These are phyloP conservation scores for Suhomyces choctaworum DNA, from an alignment of 1,139 yeast species.

Conservation along the genomic window DNA sequence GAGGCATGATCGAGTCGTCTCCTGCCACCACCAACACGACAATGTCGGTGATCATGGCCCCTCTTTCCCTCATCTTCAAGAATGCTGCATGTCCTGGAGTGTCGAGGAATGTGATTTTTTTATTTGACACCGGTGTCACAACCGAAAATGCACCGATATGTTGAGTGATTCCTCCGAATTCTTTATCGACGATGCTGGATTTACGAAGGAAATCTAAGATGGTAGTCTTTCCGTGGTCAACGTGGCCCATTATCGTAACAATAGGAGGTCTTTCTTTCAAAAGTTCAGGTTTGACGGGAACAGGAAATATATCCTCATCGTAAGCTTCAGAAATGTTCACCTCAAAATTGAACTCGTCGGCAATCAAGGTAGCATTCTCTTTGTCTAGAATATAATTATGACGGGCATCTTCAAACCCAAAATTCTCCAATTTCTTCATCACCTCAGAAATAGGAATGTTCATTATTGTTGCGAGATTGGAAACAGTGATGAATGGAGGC, in stretches of 20 bases:
- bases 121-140: constrained; percentile 68
- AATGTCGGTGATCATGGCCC: constrained; percentile 92
- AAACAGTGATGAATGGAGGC: constrained; percentile 73
- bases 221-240: constrained; percentile 97
- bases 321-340: constrained; percentile 59
- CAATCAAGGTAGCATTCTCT: constrained; percentile 82
- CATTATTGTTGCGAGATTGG: constrained; percentile 73
- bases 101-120: constrained; percentile 83
- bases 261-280: constrained; percentile 83
- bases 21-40: constrained; percentile 95
- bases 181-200: constrained; percentile 78
- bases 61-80: constrained; percentile 93
- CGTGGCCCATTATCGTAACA: constrained; percentile 98
- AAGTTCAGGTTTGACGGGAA: constrained; percentile 35
- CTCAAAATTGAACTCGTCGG: constrained; percentile 84
- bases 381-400: constrained; percentile 80
- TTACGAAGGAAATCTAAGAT: constrained; percentile 83
- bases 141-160: constrained; percentile 98
- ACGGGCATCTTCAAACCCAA: constrained; percentile 77
- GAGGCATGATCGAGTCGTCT: constrained; percentile 98
- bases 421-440: constrained; percentile 54
- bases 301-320: constrained; percentile 63
- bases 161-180: constrained; percentile 97
- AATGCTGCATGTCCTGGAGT: constrained; percentile 99
- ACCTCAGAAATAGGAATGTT: constrained; percentile 63